Evolutionary conservation across 1,284 basidiomycete genomes (phyloP), one percentile per base, ranked within the genome.

Genomic region (Cutaneotrichosporon cavernicola): DNA sequence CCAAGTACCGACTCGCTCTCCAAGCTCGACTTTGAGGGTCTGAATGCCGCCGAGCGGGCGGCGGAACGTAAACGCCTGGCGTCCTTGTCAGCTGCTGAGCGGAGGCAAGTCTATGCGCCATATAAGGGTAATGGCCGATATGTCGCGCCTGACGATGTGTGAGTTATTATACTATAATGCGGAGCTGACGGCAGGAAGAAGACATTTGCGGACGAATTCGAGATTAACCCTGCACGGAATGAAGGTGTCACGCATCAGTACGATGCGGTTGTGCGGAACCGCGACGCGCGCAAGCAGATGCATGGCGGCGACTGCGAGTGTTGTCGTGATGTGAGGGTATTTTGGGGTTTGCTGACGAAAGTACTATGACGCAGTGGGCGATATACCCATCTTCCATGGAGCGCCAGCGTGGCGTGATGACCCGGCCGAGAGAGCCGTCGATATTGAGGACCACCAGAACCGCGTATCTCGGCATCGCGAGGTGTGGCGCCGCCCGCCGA

Each of bases 281-380:
- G 85, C 72, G 84, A 86, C 16, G 85, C 86, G 53, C 82, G 93
- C 51, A 84, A 84, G 70, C 81, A 82, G 65, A 84, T 96, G 84
- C 84, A 89, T 57, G 93, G 85, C 6, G 86, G 83, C 1, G 91
- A 92, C 69, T 97, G 93, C 77, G 90, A 91, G 71, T 89, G 88
- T 66, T 97, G 93, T 76, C 85, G 83, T 51, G 90, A 88, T 58
- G 92, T 92, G 73, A 69, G 87, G 1, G 26, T 8, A 36, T 82
- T 52, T 36, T 36, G 34, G 30, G 51, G 34, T 13, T 46, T 31
- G 18, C 43, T 62, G 18, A 65, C 51, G 11, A 1, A 65, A 94
- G 91, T 95, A 92, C 73, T 95, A 93, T 73, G 84, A 86, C 65
- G 88, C 86, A 0, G 79, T 92, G 11, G 89, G 89, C 0, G 86